phyloP scores from a whole-genome alignment of 2,329 filamentous ascomycete genomes.

The Akanthomyces uredinophilus region DNA sequence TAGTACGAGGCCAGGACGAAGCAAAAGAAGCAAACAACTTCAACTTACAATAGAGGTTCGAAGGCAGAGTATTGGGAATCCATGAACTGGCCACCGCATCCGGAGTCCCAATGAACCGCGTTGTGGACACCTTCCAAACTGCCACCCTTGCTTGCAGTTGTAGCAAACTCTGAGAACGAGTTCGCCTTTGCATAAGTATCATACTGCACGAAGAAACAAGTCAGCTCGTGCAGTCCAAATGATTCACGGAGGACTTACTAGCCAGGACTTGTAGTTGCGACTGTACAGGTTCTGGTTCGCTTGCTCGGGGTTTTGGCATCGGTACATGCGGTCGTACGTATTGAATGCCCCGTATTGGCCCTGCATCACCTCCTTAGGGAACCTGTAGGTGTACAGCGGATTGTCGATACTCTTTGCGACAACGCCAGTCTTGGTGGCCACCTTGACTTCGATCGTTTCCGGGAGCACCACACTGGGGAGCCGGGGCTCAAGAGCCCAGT shows the following conservation, averaged over 20 bases:
- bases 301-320: conserved; percentile 33
- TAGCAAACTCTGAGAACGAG: conserved; percentile 32
- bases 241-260: conserved; percentile 21
- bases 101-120: conserved; percentile 35
- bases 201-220: conserved; percentile 28
- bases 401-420: conserved; percentile 38
- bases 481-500: conserved; percentile 41
- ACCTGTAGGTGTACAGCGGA: conserved; percentile 48
- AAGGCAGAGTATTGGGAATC: conserved; percentile 36
- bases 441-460: conserved; percentile 33
- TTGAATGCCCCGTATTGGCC: conserved; percentile 34
- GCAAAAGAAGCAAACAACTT: neutral
- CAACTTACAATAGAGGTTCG: conserved; percentile 40
- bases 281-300: conserved; percentile 32
- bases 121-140: conserved; percentile 42
- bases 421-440: conserved; percentile 32
- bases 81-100: conserved; percentile 37
- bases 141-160: conserved; percentile 30
- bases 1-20: neutral
- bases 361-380: conserved; percentile 35
- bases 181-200: conserved; percentile 33
- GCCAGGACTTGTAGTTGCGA: conserved; percentile 35
- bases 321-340: conserved; percentile 17
- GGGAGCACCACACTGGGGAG: conserved; percentile 37
- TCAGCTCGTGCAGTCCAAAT: neutral